Conservation (phyloP, 495 filamentous ascomycete species). For the Pseudevernia furfuracea region DNA sequence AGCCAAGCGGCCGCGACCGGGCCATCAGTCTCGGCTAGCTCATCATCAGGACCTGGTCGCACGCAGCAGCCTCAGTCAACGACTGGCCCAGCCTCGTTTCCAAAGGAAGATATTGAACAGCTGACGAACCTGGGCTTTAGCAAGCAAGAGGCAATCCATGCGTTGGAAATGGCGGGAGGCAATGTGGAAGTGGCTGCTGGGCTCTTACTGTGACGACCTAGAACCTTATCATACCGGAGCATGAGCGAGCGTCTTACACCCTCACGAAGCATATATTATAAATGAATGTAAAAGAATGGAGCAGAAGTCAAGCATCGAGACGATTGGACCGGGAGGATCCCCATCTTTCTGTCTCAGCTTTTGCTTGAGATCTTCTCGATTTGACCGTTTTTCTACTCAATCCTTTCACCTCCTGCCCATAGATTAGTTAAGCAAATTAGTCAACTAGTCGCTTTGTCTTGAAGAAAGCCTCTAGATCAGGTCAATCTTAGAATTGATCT, state of each 20-base stretch:
- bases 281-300: too few relatives aligned
- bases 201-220: slow-evolving; percentile 52
- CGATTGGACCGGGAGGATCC: too few relatives aligned
- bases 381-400: too few relatives aligned
- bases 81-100: slow-evolving; percentile 35
- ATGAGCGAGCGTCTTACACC: neutral
- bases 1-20: slow-evolving; percentile 19
- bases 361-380: too few relatives aligned
- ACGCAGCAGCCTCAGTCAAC: slow-evolving; percentile 22
- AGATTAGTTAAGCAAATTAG: too few relatives aligned
- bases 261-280: neutral
- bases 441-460: too few relatives aligned
- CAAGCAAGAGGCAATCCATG: slow-evolving; percentile 67
- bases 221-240: neutral
- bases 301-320: too few relatives aligned
- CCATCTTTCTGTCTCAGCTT: too few relatives aligned
- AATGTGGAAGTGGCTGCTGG: slow-evolving; percentile 83
- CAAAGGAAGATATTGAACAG: slow-evolving; percentile 57
- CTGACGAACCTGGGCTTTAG: slow-evolving; percentile 74
- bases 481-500: too few relatives aligned
- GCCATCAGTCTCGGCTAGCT: slow-evolving; percentile 4
- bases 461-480: too few relatives aligned
- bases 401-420: too few relatives aligned
- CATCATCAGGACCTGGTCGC: slow-evolving; percentile 20
- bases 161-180: slow-evolving; percentile 73